These are phyloP conservation scores for Saccharomycopsis olivae DNA, from an alignment of 805 yeast species.

Conservation along the genomic window DNA sequence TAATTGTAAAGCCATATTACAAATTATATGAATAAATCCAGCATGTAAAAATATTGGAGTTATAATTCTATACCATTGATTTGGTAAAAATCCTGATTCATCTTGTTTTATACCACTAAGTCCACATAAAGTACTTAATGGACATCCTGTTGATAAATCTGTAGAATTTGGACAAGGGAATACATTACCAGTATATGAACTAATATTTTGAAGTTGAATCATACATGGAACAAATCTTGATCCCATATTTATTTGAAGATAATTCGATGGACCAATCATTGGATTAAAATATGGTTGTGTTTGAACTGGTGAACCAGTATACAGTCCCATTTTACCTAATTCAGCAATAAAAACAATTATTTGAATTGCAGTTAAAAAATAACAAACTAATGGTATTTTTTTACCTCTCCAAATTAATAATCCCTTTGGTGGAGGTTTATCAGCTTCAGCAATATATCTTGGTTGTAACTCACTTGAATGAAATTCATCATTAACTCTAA, in stretches of 20 bases:
- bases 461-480: conserved; percentile 15
- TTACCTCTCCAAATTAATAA: conserved; percentile 15
- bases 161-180: conserved; percentile 71
- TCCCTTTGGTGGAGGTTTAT: conserved; percentile 8
- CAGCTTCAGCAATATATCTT: conserved; percentile 1
- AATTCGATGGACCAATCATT: conserved; percentile 67
- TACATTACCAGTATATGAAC: conserved; percentile 32
- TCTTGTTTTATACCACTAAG: conserved; percentile 33
- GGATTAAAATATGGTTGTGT: conserved; percentile 67
- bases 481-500: conserved; percentile 17
- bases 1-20: conserved; percentile 51
- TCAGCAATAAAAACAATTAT: conserved; percentile 52
- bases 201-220: conserved; percentile 40
- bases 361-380: conserved; percentile 33
- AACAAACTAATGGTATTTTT: conserved; percentile 18
- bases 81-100: conserved; percentile 30
- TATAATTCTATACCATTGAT: conserved; percentile 61
- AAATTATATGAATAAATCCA: conserved; percentile 57
- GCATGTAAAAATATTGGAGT: conserved; percentile 69
- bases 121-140: conserved; percentile 50
- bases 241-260: conserved; percentile 57
- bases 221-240: conserved; percentile 65
- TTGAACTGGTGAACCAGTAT: conserved; percentile 57
- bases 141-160: conserved; percentile 40
- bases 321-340: conserved; percentile 40